These are phyloP conservation scores for Penicillium griseofulvum DNA, from an alignment of 2,329 filamentous ascomycete species.

Conservation along the genomic window DNA sequence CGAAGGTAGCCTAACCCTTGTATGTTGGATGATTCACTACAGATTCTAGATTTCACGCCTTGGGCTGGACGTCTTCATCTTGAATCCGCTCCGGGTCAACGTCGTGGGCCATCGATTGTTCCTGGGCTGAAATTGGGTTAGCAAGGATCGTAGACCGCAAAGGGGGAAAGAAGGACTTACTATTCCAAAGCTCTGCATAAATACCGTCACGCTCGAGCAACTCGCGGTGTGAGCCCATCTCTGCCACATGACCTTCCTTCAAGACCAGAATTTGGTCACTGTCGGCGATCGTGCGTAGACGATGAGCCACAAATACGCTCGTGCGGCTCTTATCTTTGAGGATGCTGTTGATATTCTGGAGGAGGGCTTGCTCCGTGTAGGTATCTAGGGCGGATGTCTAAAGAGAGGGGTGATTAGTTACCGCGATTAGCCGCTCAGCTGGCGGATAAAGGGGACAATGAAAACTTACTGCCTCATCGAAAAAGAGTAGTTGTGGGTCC, in stretches of 20 bases:
- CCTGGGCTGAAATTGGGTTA: slow-evolving; percentile 53
- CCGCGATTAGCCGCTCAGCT: not conserved
- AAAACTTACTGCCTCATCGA: slow-evolving; percentile 73
- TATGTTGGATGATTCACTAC: not conserved
- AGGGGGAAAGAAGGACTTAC: slow-evolving; percentile 50
- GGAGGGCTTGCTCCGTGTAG: slow-evolving; percentile 84
- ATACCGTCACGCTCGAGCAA: slow-evolving; percentile 70
- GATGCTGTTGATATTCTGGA: slow-evolving; percentile 90
- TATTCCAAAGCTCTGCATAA: slow-evolving; percentile 88
- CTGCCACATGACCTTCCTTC: slow-evolving; percentile 77
- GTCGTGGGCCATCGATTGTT: slow-evolving; percentile 51
- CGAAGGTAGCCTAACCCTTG: slow-evolving; percentile 27
- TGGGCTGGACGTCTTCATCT: not conserved
- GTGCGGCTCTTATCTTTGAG: slow-evolving; percentile 83
- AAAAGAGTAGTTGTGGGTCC: slow-evolving; percentile 86
- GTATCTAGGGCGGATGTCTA: slow-evolving; percentile 84
- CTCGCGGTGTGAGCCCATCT: slow-evolving; percentile 82
- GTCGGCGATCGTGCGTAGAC: slow-evolving; percentile 89
- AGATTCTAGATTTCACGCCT: not conserved
- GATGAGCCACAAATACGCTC: slow-evolving; percentile 91
- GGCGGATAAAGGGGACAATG: not conserved
- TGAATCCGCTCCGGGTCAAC: slow-evolving; percentile 15
- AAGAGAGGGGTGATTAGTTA: not conserved
- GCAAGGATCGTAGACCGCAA: not conserved
- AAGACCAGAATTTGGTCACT: slow-evolving; percentile 91